Evolutionary conservation across 1,284 basidiomycete species (phyloP).

Genomic region (Microbotryum saponariae): DNA sequence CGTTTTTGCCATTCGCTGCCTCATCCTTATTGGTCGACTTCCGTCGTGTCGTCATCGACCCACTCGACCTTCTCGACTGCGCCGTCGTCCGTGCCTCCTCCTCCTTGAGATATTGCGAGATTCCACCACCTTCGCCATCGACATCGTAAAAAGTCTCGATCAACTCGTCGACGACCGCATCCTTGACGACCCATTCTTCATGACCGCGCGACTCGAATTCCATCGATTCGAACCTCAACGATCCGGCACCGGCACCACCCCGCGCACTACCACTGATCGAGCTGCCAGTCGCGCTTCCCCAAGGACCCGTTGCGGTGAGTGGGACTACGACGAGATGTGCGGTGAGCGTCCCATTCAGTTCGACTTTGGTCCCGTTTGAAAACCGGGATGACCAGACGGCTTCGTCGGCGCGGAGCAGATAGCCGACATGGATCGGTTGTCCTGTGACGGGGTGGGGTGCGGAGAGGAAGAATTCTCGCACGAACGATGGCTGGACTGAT

Average conservation of each 20-base stretch:
- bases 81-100: not conserved
- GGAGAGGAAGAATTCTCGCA: constrained; percentile 29
- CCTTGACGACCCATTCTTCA: constrained; percentile 21
- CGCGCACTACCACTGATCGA: not conserved
- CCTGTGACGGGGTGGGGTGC: constrained; percentile 19
- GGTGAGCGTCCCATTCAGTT: constrained; percentile 21
- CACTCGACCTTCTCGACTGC: not conserved
- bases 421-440: constrained; percentile 24
- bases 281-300: not conserved
- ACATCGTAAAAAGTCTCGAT: not conserved
- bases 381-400: constrained; percentile 23
- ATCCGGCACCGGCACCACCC: not conserved
- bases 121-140: not conserved
- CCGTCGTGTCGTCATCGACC: not conserved
- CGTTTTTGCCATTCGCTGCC: no score
- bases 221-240: constrained; percentile 25
- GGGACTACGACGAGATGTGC: constrained; percentile 25
- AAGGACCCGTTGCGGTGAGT: not conserved
- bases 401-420: constrained; percentile 29
- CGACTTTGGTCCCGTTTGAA: constrained; percentile 18
- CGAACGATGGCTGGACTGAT: constrained; percentile 9
- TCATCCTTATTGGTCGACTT: not conserved
- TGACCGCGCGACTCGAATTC: constrained; percentile 26
- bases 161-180: constrained; percentile 8
- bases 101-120: not conserved